Evolutionary conservation across 179 eudicot species (phyloP), one percentile per base, ranked within the genome.

Genomic region (Nepenthes alata): DNA sequence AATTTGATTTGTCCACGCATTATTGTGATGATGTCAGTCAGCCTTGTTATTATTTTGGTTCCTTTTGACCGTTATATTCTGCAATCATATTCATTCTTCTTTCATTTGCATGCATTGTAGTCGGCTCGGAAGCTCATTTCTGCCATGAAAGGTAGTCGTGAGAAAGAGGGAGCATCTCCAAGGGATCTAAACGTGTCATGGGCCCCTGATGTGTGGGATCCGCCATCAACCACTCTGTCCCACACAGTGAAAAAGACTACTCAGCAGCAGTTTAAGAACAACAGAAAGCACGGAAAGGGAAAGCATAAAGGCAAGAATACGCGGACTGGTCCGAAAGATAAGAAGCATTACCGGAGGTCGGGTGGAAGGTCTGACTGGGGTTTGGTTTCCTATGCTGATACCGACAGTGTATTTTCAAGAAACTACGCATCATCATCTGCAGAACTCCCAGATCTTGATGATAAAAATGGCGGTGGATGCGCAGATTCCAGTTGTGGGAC

Each of bases 121-220:
- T 61, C 67, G 15, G 75, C 72, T 48, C 53, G 54, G 68, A 90
- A 90, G 83, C 80, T 79, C 37, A 78, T 90, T 54, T 81, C 97
- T 65, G 97, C 97, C 50, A 25, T 90, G 77, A 90, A 88, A 74
- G 97, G 97, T 52, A 78, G 80, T 74, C 95, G 95, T 41, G 95
- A 88, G 74, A 85, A 77, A 74, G 80, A 67, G 60, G 90, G 86
- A n/a, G 59, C 47, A 10, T 74, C 82, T 48, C 72, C 65, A 2
- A 77, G 66, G 80, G 82, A 75, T 69, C 76, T 78, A 58, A 73
- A 78, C 4, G 93, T 90, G 47, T 77, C 86, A n/a, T 90, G 97
- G 97, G 88, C 97, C n/a, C 90, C 97, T 41, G 97, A 90, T 37
- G 97, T 90, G 47, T 88, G 85, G 47, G 97, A 90, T 66, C 97